phyloP scores from a whole-genome alignment of 2,329 filamentous ascomycete species.

The Chalaropsis ovoidea region DNA sequence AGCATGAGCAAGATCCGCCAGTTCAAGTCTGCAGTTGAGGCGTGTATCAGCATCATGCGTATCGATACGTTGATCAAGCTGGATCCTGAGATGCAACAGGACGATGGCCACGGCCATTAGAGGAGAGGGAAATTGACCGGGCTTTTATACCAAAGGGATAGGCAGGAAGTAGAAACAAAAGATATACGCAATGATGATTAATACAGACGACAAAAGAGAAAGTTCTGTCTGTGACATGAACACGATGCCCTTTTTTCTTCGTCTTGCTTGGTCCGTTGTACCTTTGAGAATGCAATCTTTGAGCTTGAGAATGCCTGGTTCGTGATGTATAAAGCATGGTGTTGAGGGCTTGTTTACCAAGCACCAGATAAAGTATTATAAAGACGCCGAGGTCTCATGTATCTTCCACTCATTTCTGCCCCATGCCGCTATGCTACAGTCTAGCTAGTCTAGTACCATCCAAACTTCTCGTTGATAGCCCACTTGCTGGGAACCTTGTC shows the following conservation, averaged over 20 bases:
- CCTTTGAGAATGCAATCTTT: slow-evolving; percentile 14
- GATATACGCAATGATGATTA: slow-evolving; percentile 23
- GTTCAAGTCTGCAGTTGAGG: slow-evolving; percentile 96
- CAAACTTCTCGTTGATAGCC: slow-evolving; percentile 68
- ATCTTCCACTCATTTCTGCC: not conserved
- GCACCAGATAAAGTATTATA: not conserved
- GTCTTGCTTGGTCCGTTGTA: slow-evolving; percentile 17
- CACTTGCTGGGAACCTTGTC: slow-evolving; percentile 46
- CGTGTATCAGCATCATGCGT: slow-evolving; percentile 97
- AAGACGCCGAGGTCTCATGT: not conserved
- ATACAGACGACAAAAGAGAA: slow-evolving; percentile 15
- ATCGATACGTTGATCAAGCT: slow-evolving; percentile 98
- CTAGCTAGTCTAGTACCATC: slow-evolving; percentile 51
- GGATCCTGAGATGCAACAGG: slow-evolving; percentile 70
- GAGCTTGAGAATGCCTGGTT: not conserved
- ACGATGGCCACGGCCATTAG: slow-evolving; percentile 81
- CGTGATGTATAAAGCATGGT: not conserved
- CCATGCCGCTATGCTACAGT: not conserved
- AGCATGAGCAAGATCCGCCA: slow-evolving; percentile 98
- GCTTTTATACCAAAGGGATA: not conserved
- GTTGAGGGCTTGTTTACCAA: not conserved
- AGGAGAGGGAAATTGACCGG: slow-evolving; percentile 19
- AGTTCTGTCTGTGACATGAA: slow-evolving; percentile 1
- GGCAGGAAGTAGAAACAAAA: slow-evolving; percentile 16
- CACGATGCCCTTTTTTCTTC: not conserved